Percentiles rank a stretch among this genome's conserved stretches.
Conservation (phyloP, 1,139 yeast genomes). For the Candida dubliniensis region DNA sequence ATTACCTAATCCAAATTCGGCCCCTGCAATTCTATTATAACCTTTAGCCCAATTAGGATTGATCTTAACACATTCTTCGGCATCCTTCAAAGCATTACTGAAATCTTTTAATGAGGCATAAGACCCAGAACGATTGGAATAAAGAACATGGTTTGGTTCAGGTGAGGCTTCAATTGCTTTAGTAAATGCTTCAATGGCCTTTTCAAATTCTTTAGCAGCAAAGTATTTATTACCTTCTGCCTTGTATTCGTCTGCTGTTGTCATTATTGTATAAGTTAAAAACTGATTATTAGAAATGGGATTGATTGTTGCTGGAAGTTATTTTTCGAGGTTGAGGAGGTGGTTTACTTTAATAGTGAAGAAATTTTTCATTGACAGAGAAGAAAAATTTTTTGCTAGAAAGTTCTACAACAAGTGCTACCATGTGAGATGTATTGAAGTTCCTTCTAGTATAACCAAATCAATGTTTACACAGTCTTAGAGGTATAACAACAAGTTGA, state of each 20-base stretch:
- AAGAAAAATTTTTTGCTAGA: conserved; percentile 3
- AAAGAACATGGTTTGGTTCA: conserved; percentile 84
- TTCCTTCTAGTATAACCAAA: neutral
- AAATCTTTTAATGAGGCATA: conserved; percentile 80
- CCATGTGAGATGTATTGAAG: neutral
- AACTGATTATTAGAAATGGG: too few relatives aligned
- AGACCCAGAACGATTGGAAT: conserved; percentile 92
- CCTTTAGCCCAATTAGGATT: conserved; percentile 94
- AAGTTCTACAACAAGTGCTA: neutral
- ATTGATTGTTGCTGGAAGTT: too few relatives aligned
- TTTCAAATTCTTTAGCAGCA: conserved; percentile 76
- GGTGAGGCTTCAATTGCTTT: conserved; percentile 86
- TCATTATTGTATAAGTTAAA: conserved; percentile 26
- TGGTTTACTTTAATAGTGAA: too few relatives aligned
- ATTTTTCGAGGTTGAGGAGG: neutral
- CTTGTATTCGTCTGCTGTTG: conserved; percentile 67
- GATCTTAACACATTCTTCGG: conserved; percentile 75
- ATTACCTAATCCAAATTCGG: conserved; percentile 81
- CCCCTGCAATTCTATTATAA: conserved; percentile 90
- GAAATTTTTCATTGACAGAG: too few relatives aligned
- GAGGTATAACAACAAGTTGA: too few relatives aligned
- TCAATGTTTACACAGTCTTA: neutral
- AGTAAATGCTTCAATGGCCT: conserved; percentile 78
- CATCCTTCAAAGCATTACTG: conserved; percentile 75
- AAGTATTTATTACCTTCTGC: conserved; percentile 91